Conservation (phyloP, 2,329 filamentous ascomycete genomes). For the Aspergillus costaricaensis region DNA sequence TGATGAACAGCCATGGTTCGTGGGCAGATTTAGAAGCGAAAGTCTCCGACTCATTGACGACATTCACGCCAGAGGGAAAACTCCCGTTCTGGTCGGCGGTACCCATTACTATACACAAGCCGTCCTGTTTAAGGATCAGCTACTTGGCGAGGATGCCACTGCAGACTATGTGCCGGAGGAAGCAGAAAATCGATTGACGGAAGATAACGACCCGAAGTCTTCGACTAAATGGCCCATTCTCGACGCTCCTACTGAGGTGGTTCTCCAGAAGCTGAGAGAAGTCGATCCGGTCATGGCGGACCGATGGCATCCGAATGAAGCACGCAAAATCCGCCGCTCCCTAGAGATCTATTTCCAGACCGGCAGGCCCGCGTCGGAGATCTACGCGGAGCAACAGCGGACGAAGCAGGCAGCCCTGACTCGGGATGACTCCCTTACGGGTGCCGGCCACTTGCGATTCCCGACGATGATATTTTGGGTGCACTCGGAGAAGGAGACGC, state of each 20-base stretch:
- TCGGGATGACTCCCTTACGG: conserved; percentile 21
- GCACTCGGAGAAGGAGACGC: conserved; percentile 67
- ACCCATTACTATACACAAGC: conserved; percentile 95
- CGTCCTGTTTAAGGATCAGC: conserved; percentile 74
- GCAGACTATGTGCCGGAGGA: conserved; percentile 26
- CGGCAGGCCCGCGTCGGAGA: conserved; percentile 76
- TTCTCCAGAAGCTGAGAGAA: conserved; percentile 71
- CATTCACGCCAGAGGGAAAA: conserved; percentile 73
- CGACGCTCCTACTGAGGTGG: conserved; percentile 67
- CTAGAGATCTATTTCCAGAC: conserved; percentile 87
- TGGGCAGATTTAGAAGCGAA: conserved; percentile 73
- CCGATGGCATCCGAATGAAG: conserved; percentile 91
- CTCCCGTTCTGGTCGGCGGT: conserved; percentile 90
- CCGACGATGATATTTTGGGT: conserved; percentile 81
- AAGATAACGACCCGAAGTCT: conserved; percentile 20
- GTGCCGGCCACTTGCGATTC: conserved; percentile 48
- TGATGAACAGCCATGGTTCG: conserved; percentile 78
- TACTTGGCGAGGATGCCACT: conserved; percentile 49
- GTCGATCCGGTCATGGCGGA: conserved; percentile 88
- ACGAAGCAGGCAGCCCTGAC: conserved; percentile 27
- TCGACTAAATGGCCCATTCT: conserved; percentile 67
- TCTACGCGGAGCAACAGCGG: conserved; percentile 75
- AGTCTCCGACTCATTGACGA: conserved; percentile 71
- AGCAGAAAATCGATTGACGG: conserved; percentile 11
- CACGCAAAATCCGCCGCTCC: conserved; percentile 84